Conservation (phyloP, 2,329 filamentous ascomycete species). For the Ampelomyces quisqualis region DNA sequence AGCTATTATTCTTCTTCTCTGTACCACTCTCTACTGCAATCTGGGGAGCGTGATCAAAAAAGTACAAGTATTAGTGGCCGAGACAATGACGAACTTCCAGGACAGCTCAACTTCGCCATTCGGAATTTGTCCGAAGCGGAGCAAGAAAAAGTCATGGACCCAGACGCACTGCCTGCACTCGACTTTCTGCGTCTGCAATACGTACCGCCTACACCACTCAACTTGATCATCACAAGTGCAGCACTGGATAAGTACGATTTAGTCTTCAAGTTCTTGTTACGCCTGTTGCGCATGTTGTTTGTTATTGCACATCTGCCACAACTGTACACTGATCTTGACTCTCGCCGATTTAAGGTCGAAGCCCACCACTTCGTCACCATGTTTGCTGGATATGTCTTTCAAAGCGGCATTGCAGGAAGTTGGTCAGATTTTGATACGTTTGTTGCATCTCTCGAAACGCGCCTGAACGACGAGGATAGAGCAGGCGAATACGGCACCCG, state of each 20-base stretch:
- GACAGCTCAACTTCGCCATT: conserved; percentile 68
- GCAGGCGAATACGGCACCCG: conserved; percentile 51
- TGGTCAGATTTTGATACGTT: conserved; percentile 72
- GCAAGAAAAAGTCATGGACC: conserved; percentile 79
- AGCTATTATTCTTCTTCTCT: conserved; percentile 57
- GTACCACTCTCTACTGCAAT: conserved; percentile 24
- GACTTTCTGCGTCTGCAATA: conserved; percentile 91
- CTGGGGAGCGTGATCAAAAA: conserved; percentile 1
- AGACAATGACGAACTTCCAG: conserved; percentile 45
- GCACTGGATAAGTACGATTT: conserved; percentile 79
- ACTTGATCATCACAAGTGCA: conserved; percentile 69
- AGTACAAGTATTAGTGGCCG: conserved; percentile 14
- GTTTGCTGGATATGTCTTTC: conserved; percentile 76
- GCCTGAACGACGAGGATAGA: conserved; percentile 50
- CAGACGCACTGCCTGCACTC: conserved; percentile 80
- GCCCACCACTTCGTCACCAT: conserved; percentile 76
- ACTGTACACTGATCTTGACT: conserved; percentile 19
- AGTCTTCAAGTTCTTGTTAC: conserved; percentile 77
- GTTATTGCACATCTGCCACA: conserved; percentile 56
- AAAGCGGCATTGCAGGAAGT: conserved; percentile 69
- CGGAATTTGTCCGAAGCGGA: conserved; percentile 71
- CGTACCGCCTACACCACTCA: conserved; percentile 69
- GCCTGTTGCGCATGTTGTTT: conserved; percentile 75
- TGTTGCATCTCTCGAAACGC: conserved; percentile 63
- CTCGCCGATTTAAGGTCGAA: conserved; percentile 64